Conservation (phyloP, 306 rosid genomes). For the Vigna radiata region DNA sequence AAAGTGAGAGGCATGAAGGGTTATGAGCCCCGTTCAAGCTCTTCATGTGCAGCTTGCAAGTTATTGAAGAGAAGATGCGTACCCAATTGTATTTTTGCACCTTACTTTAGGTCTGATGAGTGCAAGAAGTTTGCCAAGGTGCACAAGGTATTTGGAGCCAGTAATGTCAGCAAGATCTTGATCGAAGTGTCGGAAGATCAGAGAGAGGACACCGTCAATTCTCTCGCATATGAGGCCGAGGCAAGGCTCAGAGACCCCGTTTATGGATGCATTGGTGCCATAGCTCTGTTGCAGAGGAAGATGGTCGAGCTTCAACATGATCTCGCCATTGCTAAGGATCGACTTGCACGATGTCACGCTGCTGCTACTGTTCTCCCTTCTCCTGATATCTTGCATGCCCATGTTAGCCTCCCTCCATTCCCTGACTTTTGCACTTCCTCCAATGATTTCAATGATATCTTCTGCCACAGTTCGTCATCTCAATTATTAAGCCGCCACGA, state of each 20-base stretch:
- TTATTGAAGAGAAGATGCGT: conserved; percentile 79
- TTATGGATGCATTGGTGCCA: conserved; percentile 96
- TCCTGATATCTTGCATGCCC: conserved; percentile 40
- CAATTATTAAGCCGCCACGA: conserved; percentile 56
- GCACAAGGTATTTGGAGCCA: conserved; percentile 95
- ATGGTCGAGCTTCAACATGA: conserved; percentile 84
- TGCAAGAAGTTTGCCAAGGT: conserved; percentile 82
- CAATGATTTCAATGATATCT: conserved; percentile 55
- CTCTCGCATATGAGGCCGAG: conserved; percentile 87
- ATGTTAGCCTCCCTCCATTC: conserved; percentile 50
- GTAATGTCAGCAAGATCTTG: conserved; percentile 95
- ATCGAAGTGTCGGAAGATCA: conserved; percentile 82
- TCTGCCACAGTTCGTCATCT: conserved; percentile 53
- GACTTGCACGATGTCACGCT: conserved; percentile 67
- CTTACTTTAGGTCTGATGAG: conserved; percentile 83
- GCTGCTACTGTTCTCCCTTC: conserved; percentile 34
- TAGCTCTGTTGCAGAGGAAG: conserved; percentile 71
- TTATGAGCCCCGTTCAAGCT: conserved; percentile 78
- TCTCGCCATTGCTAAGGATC: conserved; percentile 80
- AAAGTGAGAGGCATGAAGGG: conserved; percentile 62
- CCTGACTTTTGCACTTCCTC: conserved; percentile 55
- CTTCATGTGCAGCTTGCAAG: conserved; percentile 98
- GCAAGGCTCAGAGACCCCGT: conserved; percentile 88
- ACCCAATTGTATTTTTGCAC: conserved; percentile 86
- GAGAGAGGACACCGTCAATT: conserved; percentile 83